These are phyloP conservation scores for Neurospora sp. DNA, from an alignment of 495 filamentous ascomycete species.

Conservation along the genomic window DNA sequence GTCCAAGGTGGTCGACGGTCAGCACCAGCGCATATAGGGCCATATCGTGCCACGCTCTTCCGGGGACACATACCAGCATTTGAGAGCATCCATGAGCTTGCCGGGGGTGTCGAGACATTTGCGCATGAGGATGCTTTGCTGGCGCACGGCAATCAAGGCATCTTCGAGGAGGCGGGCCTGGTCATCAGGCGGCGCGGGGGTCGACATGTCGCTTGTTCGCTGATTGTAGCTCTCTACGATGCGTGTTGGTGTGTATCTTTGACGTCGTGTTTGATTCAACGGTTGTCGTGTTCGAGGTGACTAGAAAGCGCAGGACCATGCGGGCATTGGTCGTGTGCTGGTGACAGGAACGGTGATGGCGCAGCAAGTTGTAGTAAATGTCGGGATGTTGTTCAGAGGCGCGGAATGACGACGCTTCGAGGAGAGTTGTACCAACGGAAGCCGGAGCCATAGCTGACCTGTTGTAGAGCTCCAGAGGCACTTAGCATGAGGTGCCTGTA, in stretches of 20 bases:
- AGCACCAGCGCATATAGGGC: not conserved
- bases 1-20: not conserved
- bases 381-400: not conserved
- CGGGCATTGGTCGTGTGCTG: not conserved
- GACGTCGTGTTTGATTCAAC: not conserved
- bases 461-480: not conserved
- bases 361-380: not conserved
- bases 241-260: not conserved
- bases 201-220: conserved; percentile 33
- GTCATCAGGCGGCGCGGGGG: conserved; percentile 70
- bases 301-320: not conserved
- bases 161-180: conserved; percentile 92
- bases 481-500: not conserved
- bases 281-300: not conserved
- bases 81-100: conserved; percentile 98
- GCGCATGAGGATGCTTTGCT: conserved; percentile 93
- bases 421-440: not conserved
- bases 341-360: not conserved
- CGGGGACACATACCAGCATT: conserved; percentile 74
- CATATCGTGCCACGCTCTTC: not conserved
- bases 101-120: conserved; percentile 94
- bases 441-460: not conserved
- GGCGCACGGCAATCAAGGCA: conserved; percentile 89
- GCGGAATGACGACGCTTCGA: not conserved
- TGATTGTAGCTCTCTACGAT: not conserved